These are phyloP conservation scores for Pelargonium fulgidum DNA, from an alignment of 441 rosid genomes.

Conservation along the genomic window DNA sequence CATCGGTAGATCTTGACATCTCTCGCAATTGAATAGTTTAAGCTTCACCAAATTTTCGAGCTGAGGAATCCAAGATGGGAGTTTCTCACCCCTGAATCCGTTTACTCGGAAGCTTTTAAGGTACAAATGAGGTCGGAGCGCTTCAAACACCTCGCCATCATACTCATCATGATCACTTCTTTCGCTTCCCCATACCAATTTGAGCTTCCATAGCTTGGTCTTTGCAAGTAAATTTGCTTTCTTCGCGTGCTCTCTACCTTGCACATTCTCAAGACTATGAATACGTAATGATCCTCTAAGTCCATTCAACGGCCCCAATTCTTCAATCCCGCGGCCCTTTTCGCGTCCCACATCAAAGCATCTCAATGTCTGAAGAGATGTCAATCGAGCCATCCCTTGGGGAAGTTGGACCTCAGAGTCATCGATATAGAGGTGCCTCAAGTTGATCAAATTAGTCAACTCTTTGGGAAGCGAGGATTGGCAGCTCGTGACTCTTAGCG, in stretches of 20 bases:
- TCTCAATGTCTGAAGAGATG: background rate
- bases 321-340: background rate
- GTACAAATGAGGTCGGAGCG: conserved; percentile 11
- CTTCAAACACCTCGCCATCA: conserved; percentile 9
- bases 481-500: background rate
- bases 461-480: background rate
- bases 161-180: background rate
- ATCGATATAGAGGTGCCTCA: background rate
- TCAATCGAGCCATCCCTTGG: background rate
- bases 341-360: background rate
- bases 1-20: conserved; percentile 9
- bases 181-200: background rate
- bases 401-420: background rate
- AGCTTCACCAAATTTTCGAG: conserved; percentile 1
- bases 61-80: background rate
- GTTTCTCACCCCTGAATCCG: background rate
- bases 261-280: background rate
- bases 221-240: background rate
- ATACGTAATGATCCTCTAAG: background rate
- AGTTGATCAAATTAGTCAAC: background rate
- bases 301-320: background rate
- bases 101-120: background rate
- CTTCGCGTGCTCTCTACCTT: background rate
- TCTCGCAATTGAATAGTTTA: background rate
- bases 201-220: background rate